phyloP scores from a whole-genome alignment of 768 basidiomycete species.

The button mushroom (Agaricus bisporus) region DNA sequence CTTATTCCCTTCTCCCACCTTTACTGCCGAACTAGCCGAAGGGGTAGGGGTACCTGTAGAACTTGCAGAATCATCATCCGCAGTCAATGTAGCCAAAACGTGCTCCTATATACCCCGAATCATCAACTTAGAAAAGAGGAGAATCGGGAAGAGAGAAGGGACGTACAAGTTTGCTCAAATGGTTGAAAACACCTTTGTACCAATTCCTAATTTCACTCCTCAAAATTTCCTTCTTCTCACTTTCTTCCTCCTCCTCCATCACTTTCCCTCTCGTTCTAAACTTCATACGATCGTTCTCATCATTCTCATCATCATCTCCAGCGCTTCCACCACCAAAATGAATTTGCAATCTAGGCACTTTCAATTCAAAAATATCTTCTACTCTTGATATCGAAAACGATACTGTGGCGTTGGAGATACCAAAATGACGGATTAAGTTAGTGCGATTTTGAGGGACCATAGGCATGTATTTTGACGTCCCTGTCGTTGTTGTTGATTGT shows the following conservation, averaged over 20 bases:
- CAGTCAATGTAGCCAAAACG: neutral
- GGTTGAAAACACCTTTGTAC: slow-evolving; percentile 61
- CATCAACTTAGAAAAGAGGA: neutral
- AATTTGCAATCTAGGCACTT: slow-evolving; percentile 56
- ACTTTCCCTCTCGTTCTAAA: neutral
- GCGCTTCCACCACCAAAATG: slow-evolving; percentile 16
- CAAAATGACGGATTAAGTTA: slow-evolving; percentile 39
- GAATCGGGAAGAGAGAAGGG: neutral
- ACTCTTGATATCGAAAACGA: slow-evolving; percentile 40
- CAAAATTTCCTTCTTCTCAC: slow-evolving; percentile 34
- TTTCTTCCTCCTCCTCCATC: neutral
- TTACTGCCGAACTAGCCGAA: slow-evolving; percentile 18
- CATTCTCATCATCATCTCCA: slow-evolving; percentile 6
- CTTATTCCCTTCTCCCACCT: slow-evolving; percentile 26
- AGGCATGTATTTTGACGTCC: too few species aligned
- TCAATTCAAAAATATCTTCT: slow-evolving; percentile 56
- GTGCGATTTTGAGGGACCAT: slow-evolving; percentile 28
- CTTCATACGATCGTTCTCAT: neutral
- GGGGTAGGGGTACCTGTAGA: slow-evolving; percentile 39
- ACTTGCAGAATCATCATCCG: too few species aligned
- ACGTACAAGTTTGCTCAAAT: slow-evolving; percentile 56
- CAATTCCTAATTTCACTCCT: slow-evolving; percentile 55
- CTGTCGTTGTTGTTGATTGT: too few species aligned
- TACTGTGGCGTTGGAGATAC: slow-evolving; percentile 23
- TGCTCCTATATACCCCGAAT: neutral